These are phyloP conservation scores for Geosmithia putterillii DNA, from an alignment of 2,329 filamentous ascomycete genomes.

Conservation along the genomic window DNA sequence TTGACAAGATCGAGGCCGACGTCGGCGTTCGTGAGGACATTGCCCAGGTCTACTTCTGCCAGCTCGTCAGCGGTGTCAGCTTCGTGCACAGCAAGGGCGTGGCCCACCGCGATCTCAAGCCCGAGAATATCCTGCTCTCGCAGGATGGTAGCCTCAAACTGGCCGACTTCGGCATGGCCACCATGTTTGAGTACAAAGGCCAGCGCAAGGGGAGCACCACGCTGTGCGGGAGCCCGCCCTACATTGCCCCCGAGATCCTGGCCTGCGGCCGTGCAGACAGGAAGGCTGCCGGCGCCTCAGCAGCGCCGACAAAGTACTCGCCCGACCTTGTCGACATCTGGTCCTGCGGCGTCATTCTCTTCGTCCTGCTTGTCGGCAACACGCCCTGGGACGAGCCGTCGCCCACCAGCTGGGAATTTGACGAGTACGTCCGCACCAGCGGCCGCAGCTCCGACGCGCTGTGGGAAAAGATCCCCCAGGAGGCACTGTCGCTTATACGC, in stretches of 20 bases:
- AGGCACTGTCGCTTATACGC: slow-evolving; percentile 69
- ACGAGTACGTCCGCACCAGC: slow-evolving; percentile 69
- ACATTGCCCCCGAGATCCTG: slow-evolving; percentile 89
- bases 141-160: slow-evolving; percentile 80
- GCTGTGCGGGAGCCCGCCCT: slow-evolving; percentile 90
- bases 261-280: slow-evolving; percentile 35
- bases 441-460: slow-evolving; percentile 77
- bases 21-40: slow-evolving; percentile 90
- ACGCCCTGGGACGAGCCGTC: slow-evolving; percentile 97
- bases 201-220: slow-evolving; percentile 72
- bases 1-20: slow-evolving; percentile 98
- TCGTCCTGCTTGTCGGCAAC: slow-evolving; percentile 88
- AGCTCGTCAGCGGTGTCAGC: slow-evolving; percentile 78
- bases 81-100: slow-evolving; percentile 97
- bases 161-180: slow-evolving; percentile 92
- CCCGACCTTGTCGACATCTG: slow-evolving; percentile 85
- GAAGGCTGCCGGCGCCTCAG: slow-evolving; percentile 32
- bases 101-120: slow-evolving; percentile 83
- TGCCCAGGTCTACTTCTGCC: slow-evolving; percentile 90
- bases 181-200: slow-evolving; percentile 83
- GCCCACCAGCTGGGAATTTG: slow-evolving; percentile 74
- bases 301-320: slow-evolving; percentile 50
- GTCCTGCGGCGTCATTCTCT: slow-evolving; percentile 97
- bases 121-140: slow-evolving; percentile 88
- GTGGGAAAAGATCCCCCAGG: slow-evolving; percentile 66